A percentile compares a stretch with the other conserved stretches of the same genome.
phyloP scores from a whole-genome alignment of 225 moss, liverwort and hornwort species.

The Physcomitrium patens region DNA sequence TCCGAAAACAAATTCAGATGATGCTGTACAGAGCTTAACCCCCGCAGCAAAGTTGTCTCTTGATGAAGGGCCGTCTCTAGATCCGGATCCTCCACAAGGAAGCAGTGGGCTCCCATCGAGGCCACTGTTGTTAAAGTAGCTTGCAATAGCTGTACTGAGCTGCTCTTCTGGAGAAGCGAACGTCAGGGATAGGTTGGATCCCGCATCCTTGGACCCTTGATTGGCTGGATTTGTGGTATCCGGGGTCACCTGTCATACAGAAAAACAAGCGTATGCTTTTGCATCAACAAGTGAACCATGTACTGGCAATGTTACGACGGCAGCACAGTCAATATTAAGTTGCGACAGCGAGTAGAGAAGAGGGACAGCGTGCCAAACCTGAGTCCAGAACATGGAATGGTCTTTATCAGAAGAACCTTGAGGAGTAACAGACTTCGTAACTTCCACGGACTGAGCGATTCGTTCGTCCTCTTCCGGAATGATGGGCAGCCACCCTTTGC shows the following conservation, averaged over 20 bases:
- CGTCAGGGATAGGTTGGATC: constrained; percentile 16
- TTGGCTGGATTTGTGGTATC: background rate
- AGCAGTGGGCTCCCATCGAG: constrained; percentile 41
- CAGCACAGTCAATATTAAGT: too few relatives aligned
- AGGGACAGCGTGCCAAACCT: constrained; percentile 23
- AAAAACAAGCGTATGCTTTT: background rate
- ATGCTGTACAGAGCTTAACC: background rate
- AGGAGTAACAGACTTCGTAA: constrained; percentile 27
- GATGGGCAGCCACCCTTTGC: constrained; percentile 85
- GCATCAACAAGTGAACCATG: too few relatives aligned
- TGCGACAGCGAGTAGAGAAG: too few relatives aligned
- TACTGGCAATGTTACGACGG: too few relatives aligned
- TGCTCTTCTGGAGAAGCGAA: constrained; percentile 57
- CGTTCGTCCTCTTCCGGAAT: constrained; percentile 83
- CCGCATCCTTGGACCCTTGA: constrained; percentile 9
- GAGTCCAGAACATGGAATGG: constrained; percentile 24
- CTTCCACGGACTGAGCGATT: constrained; percentile 46
- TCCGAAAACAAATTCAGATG: constrained; percentile 34
- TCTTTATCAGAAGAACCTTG: constrained; percentile 33
- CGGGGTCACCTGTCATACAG: constrained; percentile 35
- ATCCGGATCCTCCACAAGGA: constrained; percentile 37
- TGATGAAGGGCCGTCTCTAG: constrained; percentile 13
- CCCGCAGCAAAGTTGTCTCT: background rate
- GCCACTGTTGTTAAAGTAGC: constrained; percentile 20
- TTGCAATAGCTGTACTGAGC: constrained; percentile 42